phyloP scores from a whole-genome alignment of 768 basidiomycete genomes.

The Exidia glandulosa region DNA sequence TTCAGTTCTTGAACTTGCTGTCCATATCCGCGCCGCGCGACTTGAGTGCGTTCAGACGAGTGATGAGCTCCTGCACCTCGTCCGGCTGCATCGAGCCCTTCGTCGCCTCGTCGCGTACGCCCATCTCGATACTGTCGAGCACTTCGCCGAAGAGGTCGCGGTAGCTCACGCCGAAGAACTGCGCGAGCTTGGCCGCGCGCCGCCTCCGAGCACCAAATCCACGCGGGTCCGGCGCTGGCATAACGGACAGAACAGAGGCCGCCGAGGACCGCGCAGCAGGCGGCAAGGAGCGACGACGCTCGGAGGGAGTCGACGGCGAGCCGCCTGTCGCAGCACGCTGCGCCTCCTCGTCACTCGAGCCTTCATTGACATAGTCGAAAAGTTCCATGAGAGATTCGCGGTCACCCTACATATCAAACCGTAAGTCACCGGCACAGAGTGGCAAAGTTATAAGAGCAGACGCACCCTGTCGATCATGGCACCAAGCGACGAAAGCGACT shows the following conservation, averaged over 20 bases:
- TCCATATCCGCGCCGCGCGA: background rate
- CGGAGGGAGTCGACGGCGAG: conserved; percentile 34
- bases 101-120: conserved; percentile 54
- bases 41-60: background rate
- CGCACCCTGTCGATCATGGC: conserved; percentile 72
- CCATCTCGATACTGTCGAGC: conserved; percentile 70
- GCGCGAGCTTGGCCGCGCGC: conserved; percentile 71
- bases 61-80: conserved; percentile 31
- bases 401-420: conserved; percentile 52
- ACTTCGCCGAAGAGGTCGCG: conserved; percentile 66
- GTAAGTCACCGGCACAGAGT: too few relatives aligned
- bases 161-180: conserved; percentile 84
- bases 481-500: conserved; percentile 68
- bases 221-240: conserved; percentile 1
- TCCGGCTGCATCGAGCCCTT: conserved; percentile 53
- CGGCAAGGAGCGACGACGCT: conserved; percentile 65
- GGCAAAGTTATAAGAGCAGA: too few relatives aligned
- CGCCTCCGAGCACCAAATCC: conserved; percentile 62
- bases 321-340: background rate
- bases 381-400: conserved; percentile 61
- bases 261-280: conserved; percentile 26
- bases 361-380: conserved; percentile 26
- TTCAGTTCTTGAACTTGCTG: background rate
- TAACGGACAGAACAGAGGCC: conserved; percentile 3
- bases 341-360: conserved; percentile 1